Evolutionary conservation across 768 basidiomycete genomes (phyloP).

Genomic region (Symmetrospora coprosmae): DNA sequence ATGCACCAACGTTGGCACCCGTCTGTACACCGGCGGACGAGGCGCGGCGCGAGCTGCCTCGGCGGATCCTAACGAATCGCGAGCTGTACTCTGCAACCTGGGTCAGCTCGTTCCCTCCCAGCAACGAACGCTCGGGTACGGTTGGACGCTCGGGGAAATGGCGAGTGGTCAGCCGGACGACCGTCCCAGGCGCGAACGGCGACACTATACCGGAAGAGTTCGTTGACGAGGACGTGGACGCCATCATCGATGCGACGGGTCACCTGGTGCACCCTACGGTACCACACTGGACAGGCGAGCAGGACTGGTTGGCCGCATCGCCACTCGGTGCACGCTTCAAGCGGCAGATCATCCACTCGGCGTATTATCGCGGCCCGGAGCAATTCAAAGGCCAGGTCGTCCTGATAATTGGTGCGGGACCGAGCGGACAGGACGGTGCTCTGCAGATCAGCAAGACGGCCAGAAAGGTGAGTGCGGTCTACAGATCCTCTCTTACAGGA

Average conservation of each 20-base stretch:
- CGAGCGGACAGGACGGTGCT: conserved; percentile 4
- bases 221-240: conserved; percentile 5
- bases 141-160: neutral
- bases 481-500: neutral
- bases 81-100: conserved; percentile 14
- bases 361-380: conserved; percentile 10
- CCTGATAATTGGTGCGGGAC: conserved; percentile 6
- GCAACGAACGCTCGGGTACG: too few species aligned
- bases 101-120: neutral
- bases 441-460: conserved; percentile 2
- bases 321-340: too few species aligned
- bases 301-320: neutral
- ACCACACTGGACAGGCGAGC: neutral
- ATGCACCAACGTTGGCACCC: too few species aligned
- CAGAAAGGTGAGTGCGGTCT: neutral
- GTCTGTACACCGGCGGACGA: neutral
- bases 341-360: conserved; percentile 12
- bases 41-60: conserved; percentile 3
- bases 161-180: neutral
- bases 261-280: conserved; percentile 11
- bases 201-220: neutral
- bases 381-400: conserved; percentile 8
- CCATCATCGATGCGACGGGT: conserved; percentile 15
- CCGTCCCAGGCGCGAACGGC: neutral
- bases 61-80: conserved; percentile 8